Base-by-base conservation (phyloP, 495 filamentous ascomycete species). In the Cercophora newfieldiana region DNA sequence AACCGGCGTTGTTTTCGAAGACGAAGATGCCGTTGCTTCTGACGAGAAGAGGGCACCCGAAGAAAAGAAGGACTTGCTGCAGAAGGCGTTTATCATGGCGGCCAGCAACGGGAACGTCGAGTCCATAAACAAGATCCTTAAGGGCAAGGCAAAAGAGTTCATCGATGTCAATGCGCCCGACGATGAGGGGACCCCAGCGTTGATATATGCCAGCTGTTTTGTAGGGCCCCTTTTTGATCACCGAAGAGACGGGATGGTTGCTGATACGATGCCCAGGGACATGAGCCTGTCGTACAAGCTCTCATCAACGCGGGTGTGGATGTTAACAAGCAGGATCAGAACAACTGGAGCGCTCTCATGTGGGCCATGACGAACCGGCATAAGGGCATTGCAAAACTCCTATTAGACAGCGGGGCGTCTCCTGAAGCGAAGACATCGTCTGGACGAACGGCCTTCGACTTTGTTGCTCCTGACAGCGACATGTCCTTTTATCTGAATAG, bases 341-440 rank as follows among this genome's bases (percentile, higher is more conserved):
- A 98, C 74, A 88, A 94, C 67, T 99, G 95, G 95, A 99, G 92
- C 74, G 89, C 95, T 19, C 80, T 99, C 70, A 99, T 98, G 95
- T 99, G 95, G 95, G 95, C 95, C 30, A 98, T 97, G 92, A 98
- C 95, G 47, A 99, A 98, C 74, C 83, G 93, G 67, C 95, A 99
- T 75, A 97, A 97, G 76, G 88, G 87, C 29, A 98, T 99, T 70
- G 92, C 92, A 24, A 97, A 97, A 72, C 81, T 91, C 18, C 79
- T 99, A 22, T 83, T 99, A 30, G 94, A 98, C 71, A 89, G 94
- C 72, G 96, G 96, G 2, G 95, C 95, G 16, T 97, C 93, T n/a
- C 87, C 93, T 22, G 93, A 97, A 74, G 90, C 95, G 64, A 97
- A 95, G 75, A 98, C 95, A 0, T 92, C 91, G 0, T 91, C 91